A percentile compares a stretch with the other conserved stretches of the same genome.
phyloP scores from a whole-genome alignment of 1,284 basidiomycete species.

The Malassezia equina region DNA sequence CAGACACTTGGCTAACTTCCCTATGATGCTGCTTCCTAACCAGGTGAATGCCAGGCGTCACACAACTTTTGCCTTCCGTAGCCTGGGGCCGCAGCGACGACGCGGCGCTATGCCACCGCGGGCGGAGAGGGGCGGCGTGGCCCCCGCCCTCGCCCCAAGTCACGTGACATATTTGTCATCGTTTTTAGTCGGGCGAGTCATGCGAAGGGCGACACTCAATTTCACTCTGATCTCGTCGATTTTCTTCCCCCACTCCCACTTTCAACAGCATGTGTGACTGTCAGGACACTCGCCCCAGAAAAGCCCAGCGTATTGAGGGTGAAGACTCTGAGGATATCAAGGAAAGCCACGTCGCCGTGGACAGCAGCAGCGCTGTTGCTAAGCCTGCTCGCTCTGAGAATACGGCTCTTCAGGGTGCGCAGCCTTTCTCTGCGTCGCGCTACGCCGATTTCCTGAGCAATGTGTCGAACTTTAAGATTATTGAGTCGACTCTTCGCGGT shows the following conservation, averaged over 20 bases:
- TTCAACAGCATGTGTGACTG: constrained; percentile 28
- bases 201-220: background rate
- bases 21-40: too few species aligned
- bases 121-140: too few species aligned
- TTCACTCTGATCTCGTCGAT: background rate
- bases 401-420: constrained; percentile 20
- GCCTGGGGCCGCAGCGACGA: background rate
- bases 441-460: constrained; percentile 45
- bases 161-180: background rate
- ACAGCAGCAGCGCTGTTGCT: constrained; percentile 18
- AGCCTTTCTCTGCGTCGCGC: constrained; percentile 30
- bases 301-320: constrained; percentile 34
- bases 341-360: constrained; percentile 38
- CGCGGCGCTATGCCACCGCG: background rate
- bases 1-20: too few species aligned
- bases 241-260: constrained; percentile 1
- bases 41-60: too few species aligned
- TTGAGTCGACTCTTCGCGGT: constrained; percentile 79
- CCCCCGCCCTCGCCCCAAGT: background rate
- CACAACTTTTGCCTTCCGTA: background rate
- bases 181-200: constrained; percentile 1
- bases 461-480: constrained; percentile 58
- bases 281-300: constrained; percentile 19
- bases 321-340: constrained; percentile 20
- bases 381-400: constrained; percentile 10